These are phyloP conservation scores for Penstemon eatonii DNA, from an alignment of 257 asterid species.

Conservation along the genomic window DNA sequence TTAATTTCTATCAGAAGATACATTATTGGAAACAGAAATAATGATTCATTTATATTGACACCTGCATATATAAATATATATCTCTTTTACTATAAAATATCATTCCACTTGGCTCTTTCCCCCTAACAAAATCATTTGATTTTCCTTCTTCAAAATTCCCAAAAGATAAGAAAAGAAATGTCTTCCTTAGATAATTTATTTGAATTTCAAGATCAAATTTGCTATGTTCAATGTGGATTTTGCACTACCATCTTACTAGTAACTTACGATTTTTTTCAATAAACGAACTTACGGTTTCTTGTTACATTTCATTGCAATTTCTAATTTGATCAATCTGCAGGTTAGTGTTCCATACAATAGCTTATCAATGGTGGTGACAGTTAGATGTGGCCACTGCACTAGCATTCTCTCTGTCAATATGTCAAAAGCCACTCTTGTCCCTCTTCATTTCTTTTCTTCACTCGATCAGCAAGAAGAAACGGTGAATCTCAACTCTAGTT, in stretches of 20 bases:
- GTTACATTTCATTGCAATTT: not conserved
- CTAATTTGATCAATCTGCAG: constrained; percentile 32
- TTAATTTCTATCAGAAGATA: constrained; percentile 9
- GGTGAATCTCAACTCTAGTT: constrained; percentile 20
- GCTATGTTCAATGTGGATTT: constrained; percentile 73
- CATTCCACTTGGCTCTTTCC: not conserved
- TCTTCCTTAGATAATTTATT: constrained; percentile 37
- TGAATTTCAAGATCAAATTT: constrained; percentile 57
- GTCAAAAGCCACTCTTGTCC: constrained; percentile 40
- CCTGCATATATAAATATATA: not conserved
- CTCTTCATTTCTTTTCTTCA: constrained; percentile 47
- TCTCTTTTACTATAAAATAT: constrained; percentile 19
- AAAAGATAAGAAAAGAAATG: constrained; percentile 27
- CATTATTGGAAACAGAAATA: constrained; percentile 6
- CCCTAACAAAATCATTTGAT: not conserved
- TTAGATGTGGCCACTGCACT: constrained; percentile 78
- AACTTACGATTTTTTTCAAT: constrained; percentile 3
- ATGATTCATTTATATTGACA: constrained; percentile 9
- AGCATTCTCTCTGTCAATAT: constrained; percentile 63
- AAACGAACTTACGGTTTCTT: not conserved
- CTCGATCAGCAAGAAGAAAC: constrained; percentile 33
- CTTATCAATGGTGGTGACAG: constrained; percentile 56
- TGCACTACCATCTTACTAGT: constrained; percentile 80
- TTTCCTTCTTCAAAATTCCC: not conserved
- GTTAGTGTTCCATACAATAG: constrained; percentile 73